A percentile compares a stretch with the other conserved stretches of the same genome.
phyloP scores from a whole-genome alignment of 805 yeast species.

The Lipomyces yamadae region DNA sequence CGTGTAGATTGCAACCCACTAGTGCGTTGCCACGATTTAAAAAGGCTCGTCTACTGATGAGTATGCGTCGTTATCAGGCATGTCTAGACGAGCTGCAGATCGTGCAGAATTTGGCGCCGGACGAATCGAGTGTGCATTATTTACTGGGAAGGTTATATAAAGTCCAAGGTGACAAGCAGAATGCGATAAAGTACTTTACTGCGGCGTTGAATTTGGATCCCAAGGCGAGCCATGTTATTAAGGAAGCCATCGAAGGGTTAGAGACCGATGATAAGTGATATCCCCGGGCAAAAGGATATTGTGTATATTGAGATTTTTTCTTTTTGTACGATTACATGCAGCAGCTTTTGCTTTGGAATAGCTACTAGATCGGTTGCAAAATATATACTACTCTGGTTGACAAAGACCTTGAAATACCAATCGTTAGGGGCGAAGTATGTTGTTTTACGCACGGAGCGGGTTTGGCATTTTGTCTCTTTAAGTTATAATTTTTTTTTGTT shows the following conservation, averaged over 20 bases:
- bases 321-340: not conserved
- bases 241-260: conserved; percentile 72
- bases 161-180: conserved; percentile 69
- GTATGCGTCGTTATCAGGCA: conserved; percentile 69
- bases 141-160: conserved; percentile 85
- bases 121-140: conserved; percentile 92
- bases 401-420: not conserved
- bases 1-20: conserved; percentile 80
- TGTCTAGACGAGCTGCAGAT: conserved; percentile 78
- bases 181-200: conserved; percentile 84
- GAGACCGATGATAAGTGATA: conserved; percentile 17
- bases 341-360: not conserved
- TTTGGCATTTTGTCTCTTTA: not conserved
- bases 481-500: no score
- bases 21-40: conserved; percentile 87
- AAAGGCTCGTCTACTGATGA: conserved; percentile 78
- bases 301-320: not conserved
- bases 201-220: conserved; percentile 91
- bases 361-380: not conserved
- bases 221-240: conserved; percentile 67
- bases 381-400: not conserved
- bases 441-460: not conserved
- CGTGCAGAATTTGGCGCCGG: conserved; percentile 80
- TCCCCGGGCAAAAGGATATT: not conserved
- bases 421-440: not conserved